Evolutionary conservation across 331 rosid genomes (phyloP), one percentile per base, ranked within the genome.

Genomic region (Quercus tomentella): DNA sequence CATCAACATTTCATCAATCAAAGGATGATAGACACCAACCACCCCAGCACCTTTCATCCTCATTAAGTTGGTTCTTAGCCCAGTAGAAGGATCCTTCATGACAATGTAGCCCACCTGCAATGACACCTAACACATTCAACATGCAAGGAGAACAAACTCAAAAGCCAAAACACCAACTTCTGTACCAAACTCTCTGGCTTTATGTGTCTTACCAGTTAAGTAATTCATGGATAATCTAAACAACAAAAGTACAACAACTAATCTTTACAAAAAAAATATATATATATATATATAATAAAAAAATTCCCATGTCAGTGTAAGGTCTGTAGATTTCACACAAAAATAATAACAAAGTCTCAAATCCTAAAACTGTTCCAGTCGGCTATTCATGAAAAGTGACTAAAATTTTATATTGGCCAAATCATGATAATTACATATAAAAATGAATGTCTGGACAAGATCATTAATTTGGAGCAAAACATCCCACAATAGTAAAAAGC

Each of bases 41-140:
- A 94, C 93, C 74, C 77, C 86, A 41, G 97, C 97, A 66, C 84
- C 91, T 87, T 79, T 92, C 88, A 94, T 89, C 84, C 98, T 88
- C 85, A 94, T 79, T 79, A 94, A 79, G 76, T 86, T 91, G 68
- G 88, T 77, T 84, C 89, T 82, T 30, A 81, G 83, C 70, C 94
- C 87, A 0, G 97, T 91, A 26, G 92, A 84, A 2, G 88, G 94
- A 63, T 94, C 93, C 33, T 22, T 88, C 97, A 91, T 91, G 20
- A 94, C 97, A 81, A 94, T 89, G 82, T 94, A 94, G 62, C 97
- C 98, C 49, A 89, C 98, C 98, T 94, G 93, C 80, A 82, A 80
- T 25, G 31, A 72, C 35, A 79, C 54, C 68, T 35, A 45, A 65
- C 70, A 45, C 28, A 4, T 20, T 67, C 45, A 67, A 35, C 45